Evolutionary conservation across 345 rosid species (phyloP), one percentile per base, ranked within the genome.

Genomic region (Bruguiera sexangula): DNA sequence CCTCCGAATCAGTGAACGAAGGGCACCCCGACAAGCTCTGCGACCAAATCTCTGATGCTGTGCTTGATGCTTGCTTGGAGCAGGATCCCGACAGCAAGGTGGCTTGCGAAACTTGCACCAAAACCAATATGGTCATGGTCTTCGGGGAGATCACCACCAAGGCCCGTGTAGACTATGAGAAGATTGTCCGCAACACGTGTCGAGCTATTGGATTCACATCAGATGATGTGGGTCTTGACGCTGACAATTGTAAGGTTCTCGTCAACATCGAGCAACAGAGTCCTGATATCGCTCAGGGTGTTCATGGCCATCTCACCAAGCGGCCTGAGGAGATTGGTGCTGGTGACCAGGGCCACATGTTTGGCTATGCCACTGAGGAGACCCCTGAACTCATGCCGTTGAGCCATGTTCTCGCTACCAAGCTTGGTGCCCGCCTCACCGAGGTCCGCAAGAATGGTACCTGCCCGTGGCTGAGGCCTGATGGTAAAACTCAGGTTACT

Each of bases 361-460:
- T 56, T 56, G 60, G 60, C 19, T 56, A 56, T 56, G 60, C 60
- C 30, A 56, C 60, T 1, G 60, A 56, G 10, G 60, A 56, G 60
- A 56, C 60, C 31, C 31, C 60, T 56, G 96, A 90, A 74, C 75
- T 86, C 34, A 90, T 90, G 96, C 96, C 96, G 0, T 71, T 90
- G 65, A 90, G 83, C 76, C 96, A 90, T 64, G 93, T 90, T 21
- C 81, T 88, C 6, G 90, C 96, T 0, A 90, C 96, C 62, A 86
- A 84, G 85, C 91, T 88, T 0, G 93, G 96, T 5, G 91, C 96
- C 57, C 87, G 88, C 21, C 87, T 88, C 67, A 88, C 96, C 7
- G 87, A 90, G 59, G 96, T 88, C 20, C 84, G 93, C 32, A 90
- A 90, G 84, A 81, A 88, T 32, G 89, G 94, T 21, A 84, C 89